Evolutionary conservation across 176 grass and related monocot species (phyloP).

Genomic region (Hordeum marinum): DNA sequence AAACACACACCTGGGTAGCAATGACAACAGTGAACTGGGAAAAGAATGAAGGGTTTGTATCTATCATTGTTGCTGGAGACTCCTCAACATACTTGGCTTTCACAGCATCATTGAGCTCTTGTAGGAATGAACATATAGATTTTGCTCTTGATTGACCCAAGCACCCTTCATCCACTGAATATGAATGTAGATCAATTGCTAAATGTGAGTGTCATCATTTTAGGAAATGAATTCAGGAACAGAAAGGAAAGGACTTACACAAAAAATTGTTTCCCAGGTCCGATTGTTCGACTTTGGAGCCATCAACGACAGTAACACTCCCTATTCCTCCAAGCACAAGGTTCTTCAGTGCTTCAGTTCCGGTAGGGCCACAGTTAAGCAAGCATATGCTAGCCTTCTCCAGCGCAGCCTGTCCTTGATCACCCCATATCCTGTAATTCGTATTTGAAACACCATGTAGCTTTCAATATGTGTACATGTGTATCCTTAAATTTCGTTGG

Average conservation of each 20-base stretch:
- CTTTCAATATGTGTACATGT: neutral
- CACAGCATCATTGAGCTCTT: conserved; percentile 94
- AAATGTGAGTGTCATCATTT: conserved; percentile 21
- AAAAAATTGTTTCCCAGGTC: conserved; percentile 97
- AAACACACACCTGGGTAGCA: conserved; percentile 64
- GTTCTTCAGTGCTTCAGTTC: conserved; percentile 85
- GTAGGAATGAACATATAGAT: conserved; percentile 80
- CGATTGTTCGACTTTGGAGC: conserved; percentile 65
- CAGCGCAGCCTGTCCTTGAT: conserved; percentile 85
- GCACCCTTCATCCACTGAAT: conserved; percentile 76
- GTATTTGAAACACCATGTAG: neutral
- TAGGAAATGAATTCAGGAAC: neutral
- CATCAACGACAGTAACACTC: conserved; percentile 87
- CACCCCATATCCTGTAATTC: conserved; percentile 60
- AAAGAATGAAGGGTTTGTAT: conserved; percentile 77
- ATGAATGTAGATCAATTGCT: conserved; percentile 5
- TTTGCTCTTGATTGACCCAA: conserved; percentile 90
- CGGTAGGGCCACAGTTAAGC: conserved; percentile 83
- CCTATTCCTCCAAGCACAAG: conserved; percentile 87
- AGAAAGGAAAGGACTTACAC: conserved; percentile 31
- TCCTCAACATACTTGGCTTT: conserved; percentile 97
- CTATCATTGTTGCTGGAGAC: conserved; percentile 52
- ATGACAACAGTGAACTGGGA: conserved; percentile 72
- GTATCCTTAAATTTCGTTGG: neutral
- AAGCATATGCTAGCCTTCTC: conserved; percentile 91